These are phyloP conservation scores for Rubroshorea leprosula DNA, from an alignment of 345 rosid species.

Conservation along the genomic window DNA sequence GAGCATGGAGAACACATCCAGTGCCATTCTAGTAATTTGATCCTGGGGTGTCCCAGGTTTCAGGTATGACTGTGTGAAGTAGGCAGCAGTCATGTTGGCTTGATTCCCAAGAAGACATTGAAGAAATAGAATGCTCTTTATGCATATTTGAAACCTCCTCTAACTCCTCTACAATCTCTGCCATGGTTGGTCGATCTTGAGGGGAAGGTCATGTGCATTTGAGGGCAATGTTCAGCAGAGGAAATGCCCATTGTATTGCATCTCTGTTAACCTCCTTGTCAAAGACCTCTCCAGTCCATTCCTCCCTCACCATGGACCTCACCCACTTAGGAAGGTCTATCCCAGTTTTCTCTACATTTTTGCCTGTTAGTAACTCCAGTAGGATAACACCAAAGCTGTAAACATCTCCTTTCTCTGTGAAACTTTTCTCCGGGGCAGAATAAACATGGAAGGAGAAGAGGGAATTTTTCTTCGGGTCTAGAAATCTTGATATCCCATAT, in stretches of 20 bases:
- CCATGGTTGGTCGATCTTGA: constrained; percentile 30
- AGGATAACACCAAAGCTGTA: constrained; percentile 32
- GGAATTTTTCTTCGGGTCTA: constrained; percentile 22
- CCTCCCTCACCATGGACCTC: constrained; percentile 55
- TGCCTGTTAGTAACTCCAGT: constrained; percentile 49
- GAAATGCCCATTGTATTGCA: constrained; percentile 44
- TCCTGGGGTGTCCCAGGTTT: constrained; percentile 44
- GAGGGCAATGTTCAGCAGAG: constrained; percentile 43
- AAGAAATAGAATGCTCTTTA: constrained; percentile 24
- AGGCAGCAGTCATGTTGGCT: constrained; percentile 28
- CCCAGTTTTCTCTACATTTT: constrained; percentile 41
- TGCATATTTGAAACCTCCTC: constrained; percentile 34
- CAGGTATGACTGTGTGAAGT: constrained; percentile 43
- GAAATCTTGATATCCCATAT: constrained; percentile 30
- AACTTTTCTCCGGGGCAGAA: background rate
- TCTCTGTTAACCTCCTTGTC: constrained; percentile 1
- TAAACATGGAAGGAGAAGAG: background rate
- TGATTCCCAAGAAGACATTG: constrained; percentile 26
- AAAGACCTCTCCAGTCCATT: constrained; percentile 56
- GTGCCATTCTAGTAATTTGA: background rate
- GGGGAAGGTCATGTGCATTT: constrained; percentile 39
- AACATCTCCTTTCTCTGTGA: background rate
- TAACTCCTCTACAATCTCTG: constrained; percentile 39
- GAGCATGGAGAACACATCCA: background rate
- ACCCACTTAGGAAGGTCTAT: constrained; percentile 67